Evolutionary conservation across 768 basidiomycete genomes (phyloP).

Genomic region (Phaeotremella fagi): DNA sequence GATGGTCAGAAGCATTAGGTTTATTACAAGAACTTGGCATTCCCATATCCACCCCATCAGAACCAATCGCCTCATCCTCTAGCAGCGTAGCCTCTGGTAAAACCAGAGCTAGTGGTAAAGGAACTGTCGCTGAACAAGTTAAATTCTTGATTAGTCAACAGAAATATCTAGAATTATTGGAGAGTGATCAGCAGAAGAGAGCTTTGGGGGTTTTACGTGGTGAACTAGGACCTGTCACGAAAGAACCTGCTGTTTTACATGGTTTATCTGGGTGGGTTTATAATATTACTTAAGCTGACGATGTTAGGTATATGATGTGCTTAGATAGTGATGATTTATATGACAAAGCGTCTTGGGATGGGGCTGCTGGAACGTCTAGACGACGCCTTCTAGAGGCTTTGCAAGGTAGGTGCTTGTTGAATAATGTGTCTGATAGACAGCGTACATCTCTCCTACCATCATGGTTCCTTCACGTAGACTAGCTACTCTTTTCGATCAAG

Average conservation of each 20-base stretch:
- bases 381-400: slow-evolving; percentile 67
- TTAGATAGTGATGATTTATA: slow-evolving; percentile 75
- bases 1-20: slow-evolving; percentile 73
- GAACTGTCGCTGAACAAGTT: slow-evolving; percentile 57
- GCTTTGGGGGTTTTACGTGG: slow-evolving; percentile 81
- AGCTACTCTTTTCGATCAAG: slow-evolving; percentile 76
- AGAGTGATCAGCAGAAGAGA: slow-evolving; percentile 68
- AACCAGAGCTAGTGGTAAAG: slow-evolving; percentile 15
- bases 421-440: slow-evolving; percentile 51
- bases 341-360: slow-evolving; percentile 80
- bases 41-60: too few relatives aligned
- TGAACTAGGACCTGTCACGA: slow-evolving; percentile 77
- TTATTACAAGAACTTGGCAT: slow-evolving; percentile 67
- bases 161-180: slow-evolving; percentile 91
- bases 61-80: slow-evolving; percentile 5
- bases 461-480: slow-evolving; percentile 93
- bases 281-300: slow-evolving; percentile 24
- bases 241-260: slow-evolving; percentile 76
- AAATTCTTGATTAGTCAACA: slow-evolving; percentile 86
- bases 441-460: slow-evolving; percentile 78
- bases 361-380: slow-evolving; percentile 73
- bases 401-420: slow-evolving; percentile 59
- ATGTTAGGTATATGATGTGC: slow-evolving; percentile 90
- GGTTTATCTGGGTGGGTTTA: slow-evolving; percentile 71
- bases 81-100: slow-evolving; percentile 26